These are phyloP conservation scores for Lyophyllum atratum DNA, from an alignment of 768 basidiomycete species.

Conservation along the genomic window DNA sequence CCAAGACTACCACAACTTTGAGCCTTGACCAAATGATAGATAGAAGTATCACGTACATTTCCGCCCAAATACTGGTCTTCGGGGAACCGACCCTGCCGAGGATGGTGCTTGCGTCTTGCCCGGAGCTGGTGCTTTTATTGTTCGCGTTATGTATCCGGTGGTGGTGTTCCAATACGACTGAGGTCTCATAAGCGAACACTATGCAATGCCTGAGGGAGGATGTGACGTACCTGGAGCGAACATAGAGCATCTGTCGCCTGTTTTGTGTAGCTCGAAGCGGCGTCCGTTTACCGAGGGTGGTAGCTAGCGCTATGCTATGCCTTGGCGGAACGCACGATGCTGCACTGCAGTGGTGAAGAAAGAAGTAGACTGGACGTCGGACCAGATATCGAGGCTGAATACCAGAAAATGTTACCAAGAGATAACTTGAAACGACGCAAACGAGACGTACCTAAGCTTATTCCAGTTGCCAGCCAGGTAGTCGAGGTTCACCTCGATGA, in stretches of 20 bases:
- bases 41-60: conserved; percentile 49
- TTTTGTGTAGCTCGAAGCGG: conserved; percentile 46
- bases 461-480: conserved; percentile 77
- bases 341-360: conserved; percentile 86
- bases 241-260: conserved; percentile 71
- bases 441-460: conserved; percentile 42
- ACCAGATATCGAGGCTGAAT: conserved; percentile 74
- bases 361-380: conserved; percentile 68
- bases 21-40: conserved; percentile 16
- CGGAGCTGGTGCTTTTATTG: conserved; percentile 73
- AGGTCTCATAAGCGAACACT: background rate
- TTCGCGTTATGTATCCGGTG: conserved; percentile 69
- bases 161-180: conserved; percentile 74
- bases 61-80: conserved; percentile 76
- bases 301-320: conserved; percentile 60
- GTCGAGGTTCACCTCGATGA: conserved; percentile 73
- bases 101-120: conserved; percentile 74
- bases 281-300: conserved; percentile 51
- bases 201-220: conserved; percentile 19
- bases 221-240: conserved; percentile 71
- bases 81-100: conserved; percentile 75
- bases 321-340: conserved; percentile 73
- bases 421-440: background rate
- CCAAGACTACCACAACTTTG: conserved; percentile 55
- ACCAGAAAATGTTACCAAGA: conserved; percentile 22